These are phyloP conservation scores for Elongisporangium anandrum DNA, from an alignment of 352 stramenopile genomes.

Conservation along the genomic window DNA sequence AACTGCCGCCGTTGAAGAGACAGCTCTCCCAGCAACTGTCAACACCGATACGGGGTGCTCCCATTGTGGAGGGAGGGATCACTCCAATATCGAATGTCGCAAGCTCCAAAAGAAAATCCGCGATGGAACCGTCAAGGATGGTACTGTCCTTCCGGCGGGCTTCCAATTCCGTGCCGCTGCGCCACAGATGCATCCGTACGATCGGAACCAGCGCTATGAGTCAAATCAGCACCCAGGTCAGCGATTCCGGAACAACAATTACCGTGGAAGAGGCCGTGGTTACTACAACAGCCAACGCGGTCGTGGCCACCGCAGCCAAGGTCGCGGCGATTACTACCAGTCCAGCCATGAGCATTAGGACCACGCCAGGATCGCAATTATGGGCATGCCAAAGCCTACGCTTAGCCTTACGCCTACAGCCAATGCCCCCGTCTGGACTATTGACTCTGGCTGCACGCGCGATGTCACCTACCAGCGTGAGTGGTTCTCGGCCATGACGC, in stretches of 20 bases:
- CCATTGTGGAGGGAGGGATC: conserved; percentile 2
- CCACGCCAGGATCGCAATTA: too few species aligned
- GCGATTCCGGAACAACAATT: too few species aligned
- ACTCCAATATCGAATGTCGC: conserved; percentile 8
- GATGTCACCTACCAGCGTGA: conserved; percentile 4
- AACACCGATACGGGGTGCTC: conserved; percentile 4
- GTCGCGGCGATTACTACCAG: too few species aligned
- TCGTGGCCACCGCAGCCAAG: too few species aligned
- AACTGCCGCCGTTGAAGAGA: background rate
- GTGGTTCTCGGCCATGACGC: conserved; percentile 3
- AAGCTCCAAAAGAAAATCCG: conserved; percentile 10
- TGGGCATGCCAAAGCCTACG: too few species aligned
- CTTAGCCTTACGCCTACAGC: background rate
- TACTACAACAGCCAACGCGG: too few species aligned
- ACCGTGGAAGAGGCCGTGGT: too few species aligned
- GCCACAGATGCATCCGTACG: too few species aligned
- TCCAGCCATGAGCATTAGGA: too few species aligned
- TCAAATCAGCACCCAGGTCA: too few species aligned
- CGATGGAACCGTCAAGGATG: conserved; percentile 7
- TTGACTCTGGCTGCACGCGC: conserved; percentile 12
- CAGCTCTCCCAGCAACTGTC: background rate
- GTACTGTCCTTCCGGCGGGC: conserved; percentile 6
- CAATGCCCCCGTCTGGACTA: conserved; percentile 5
- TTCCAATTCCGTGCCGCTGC: conserved; percentile 2
- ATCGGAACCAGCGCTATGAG: too few species aligned